phyloP scores from a whole-genome alignment of 345 rosid genomes.

The Syzygium jambos region DNA sequence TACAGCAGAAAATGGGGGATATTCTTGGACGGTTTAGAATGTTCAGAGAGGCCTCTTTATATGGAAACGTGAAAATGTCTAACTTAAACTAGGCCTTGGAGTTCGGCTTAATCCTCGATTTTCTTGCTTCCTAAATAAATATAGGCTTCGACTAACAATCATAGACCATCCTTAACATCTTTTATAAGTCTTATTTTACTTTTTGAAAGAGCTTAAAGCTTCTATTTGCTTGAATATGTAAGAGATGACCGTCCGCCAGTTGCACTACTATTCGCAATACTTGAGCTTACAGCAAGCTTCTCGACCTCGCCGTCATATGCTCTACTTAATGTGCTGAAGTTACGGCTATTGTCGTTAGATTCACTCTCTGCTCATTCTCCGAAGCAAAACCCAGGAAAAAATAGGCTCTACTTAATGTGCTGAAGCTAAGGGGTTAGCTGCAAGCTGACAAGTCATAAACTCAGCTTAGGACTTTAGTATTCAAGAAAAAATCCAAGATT shows the following conservation, averaged over 20 bases:
- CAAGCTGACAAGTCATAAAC: not conserved
- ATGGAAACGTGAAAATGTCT: not conserved
- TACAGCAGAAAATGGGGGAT: not conserved
- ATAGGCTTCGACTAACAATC: not conserved
- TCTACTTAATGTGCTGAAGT: not conserved
- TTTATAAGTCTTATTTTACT: not conserved
- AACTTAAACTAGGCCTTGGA: constrained; percentile 8
- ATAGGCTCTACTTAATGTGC: too few relatives aligned
- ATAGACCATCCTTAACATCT: not conserved
- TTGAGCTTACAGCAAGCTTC: not conserved
- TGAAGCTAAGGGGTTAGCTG: not conserved
- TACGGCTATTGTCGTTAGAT: not conserved
- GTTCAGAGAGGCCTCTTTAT: not conserved
- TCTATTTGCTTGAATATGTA: not conserved
- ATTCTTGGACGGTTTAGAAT: not conserved
- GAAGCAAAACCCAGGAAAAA: not conserved
- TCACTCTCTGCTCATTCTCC: not conserved
- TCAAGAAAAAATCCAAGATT: not conserved
- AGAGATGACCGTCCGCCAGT: not conserved
- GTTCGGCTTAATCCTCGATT: constrained; percentile 22
- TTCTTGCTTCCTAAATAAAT: not conserved
- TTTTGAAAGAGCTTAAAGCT: not conserved
- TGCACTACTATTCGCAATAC: not conserved
- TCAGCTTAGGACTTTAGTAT: not conserved
- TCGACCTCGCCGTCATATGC: not conserved